These are phyloP conservation scores for Jackrogersella multiformis DNA, from an alignment of 495 filamentous ascomycete species.

Conservation along the genomic window DNA sequence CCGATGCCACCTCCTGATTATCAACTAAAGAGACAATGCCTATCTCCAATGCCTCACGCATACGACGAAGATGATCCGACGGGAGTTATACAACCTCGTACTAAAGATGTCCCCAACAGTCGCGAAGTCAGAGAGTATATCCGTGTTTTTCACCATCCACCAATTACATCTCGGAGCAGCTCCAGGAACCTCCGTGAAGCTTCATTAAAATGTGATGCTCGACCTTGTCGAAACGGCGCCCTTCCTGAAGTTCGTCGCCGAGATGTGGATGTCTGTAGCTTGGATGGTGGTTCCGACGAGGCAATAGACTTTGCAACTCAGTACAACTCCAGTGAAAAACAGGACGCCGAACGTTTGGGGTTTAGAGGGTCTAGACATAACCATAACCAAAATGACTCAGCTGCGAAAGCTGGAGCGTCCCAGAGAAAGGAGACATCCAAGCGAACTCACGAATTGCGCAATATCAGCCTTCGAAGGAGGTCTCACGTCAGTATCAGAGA, in stretches of 20 bases:
- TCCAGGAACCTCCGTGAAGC: slow-evolving; percentile 43
- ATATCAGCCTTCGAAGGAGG: slow-evolving; percentile 50
- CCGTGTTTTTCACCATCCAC: slow-evolving; percentile 48
- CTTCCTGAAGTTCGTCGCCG: slow-evolving; percentile 21
- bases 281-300: slow-evolving; percentile 45
- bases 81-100: slow-evolving; percentile 34
- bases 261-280: slow-evolving; percentile 43
- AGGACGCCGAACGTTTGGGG: slow-evolving; percentile 11
- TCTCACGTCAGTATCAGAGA: slow-evolving; percentile 55
- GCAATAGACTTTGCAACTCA: slow-evolving; percentile 44
- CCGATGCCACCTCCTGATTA: slow-evolving; percentile 39
- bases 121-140: slow-evolving; percentile 52
- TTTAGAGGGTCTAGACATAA: slow-evolving; percentile 28
- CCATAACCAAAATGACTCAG: slow-evolving; percentile 17
- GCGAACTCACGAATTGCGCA: slow-evolving; percentile 38
- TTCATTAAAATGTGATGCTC: slow-evolving; percentile 7
- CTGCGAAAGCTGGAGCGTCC: slow-evolving; percentile 27
- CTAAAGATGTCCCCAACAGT: slow-evolving; percentile 43
- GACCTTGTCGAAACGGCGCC: slow-evolving; percentile 13
- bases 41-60: slow-evolving; percentile 23
- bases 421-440: slow-evolving; percentile 26
- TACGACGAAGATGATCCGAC: slow-evolving; percentile 45
- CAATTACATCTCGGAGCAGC: slow-evolving; percentile 48
- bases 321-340: slow-evolving; percentile 30
- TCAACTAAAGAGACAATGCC: slow-evolving; percentile 29